These are phyloP conservation scores for Coemansia sp. DNA, from an alignment of 192 early-diverging fungal genomes.

Conservation along the genomic window DNA sequence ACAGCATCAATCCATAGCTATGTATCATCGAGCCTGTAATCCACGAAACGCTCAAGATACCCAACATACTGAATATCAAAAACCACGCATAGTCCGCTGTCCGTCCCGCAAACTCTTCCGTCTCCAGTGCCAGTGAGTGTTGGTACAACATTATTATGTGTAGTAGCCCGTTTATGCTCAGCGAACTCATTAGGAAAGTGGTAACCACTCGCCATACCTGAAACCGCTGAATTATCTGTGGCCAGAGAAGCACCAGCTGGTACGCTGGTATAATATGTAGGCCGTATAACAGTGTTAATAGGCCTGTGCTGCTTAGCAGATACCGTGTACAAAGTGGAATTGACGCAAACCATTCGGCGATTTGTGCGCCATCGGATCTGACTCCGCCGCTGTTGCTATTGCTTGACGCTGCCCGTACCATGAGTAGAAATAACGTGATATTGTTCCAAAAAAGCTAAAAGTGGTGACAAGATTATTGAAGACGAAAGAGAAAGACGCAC, in stretches of 20 bases:
- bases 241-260: slow-evolving; percentile 58
- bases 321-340: slow-evolving; percentile 25
- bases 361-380: slow-evolving; percentile 27
- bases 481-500: neutral
- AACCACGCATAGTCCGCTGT: slow-evolving; percentile 83
- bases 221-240: slow-evolving; percentile 53
- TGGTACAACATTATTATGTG: slow-evolving; percentile 73
- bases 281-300: slow-evolving; percentile 13
- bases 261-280: slow-evolving; percentile 12
- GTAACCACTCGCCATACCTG: slow-evolving; percentile 82
- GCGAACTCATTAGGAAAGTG: slow-evolving; percentile 56
- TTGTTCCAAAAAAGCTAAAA: neutral
- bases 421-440: neutral
- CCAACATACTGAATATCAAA: slow-evolving; percentile 56
- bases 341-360: slow-evolving; percentile 22
- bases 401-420: slow-evolving; percentile 8
- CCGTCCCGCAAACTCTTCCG: slow-evolving; percentile 59
- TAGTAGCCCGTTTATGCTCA: slow-evolving; percentile 63
- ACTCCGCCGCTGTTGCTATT: slow-evolving; percentile 8
- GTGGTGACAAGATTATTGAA: neutral
- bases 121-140: slow-evolving; percentile 72
- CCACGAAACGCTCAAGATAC: slow-evolving; percentile 21
- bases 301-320: slow-evolving; percentile 9
- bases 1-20: slow-evolving; percentile 57
- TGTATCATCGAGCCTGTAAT: slow-evolving; percentile 32